phyloP scores from a whole-genome alignment of 805 yeast genomes.

The Teunomyces panamensis region DNA sequence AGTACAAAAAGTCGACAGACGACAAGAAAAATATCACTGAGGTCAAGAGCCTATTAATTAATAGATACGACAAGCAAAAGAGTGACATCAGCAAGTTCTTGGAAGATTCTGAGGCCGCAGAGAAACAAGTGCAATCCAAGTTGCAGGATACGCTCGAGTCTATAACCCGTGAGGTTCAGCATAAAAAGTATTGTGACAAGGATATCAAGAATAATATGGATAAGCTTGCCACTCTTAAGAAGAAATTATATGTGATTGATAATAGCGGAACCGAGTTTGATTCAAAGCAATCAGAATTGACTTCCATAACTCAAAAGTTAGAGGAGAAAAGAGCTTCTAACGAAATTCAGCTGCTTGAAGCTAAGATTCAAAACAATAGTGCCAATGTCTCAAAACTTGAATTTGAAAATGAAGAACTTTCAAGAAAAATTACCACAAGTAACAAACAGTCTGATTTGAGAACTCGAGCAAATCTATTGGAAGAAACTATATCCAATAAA shows the following conservation, averaged over 20 bases:
- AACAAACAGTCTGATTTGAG: constrained; percentile 58
- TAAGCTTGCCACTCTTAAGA: constrained; percentile 37
- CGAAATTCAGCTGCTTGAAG: constrained; percentile 24
- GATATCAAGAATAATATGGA: constrained; percentile 37
- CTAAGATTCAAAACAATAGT: constrained; percentile 37
- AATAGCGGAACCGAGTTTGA: constrained; percentile 48
- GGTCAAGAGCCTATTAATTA: background rate
- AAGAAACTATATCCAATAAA: constrained; percentile 36
- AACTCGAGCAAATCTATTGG: constrained; percentile 49
- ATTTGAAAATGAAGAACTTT: constrained; percentile 48
- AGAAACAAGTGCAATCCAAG: constrained; percentile 9
- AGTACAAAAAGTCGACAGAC: background rate
- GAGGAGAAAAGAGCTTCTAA: constrained; percentile 17
- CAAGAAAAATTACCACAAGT: constrained; percentile 47
- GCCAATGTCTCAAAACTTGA: constrained; percentile 29
- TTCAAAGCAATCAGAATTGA: constrained; percentile 42
- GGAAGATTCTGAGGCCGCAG: constrained; percentile 3
- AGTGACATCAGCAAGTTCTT: background rate
- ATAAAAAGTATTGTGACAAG: constrained; percentile 34
- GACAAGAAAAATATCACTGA: background rate
- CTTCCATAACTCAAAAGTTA: constrained; percentile 34
- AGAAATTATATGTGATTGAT: constrained; percentile 34
- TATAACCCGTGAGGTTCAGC: constrained; percentile 42
- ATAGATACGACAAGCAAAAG: background rate
- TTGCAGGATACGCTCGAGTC: constrained; percentile 18